Percentiles rank a stretch among this genome's conserved stretches.
phyloP scores from a whole-genome alignment of 257 asterid genomes.

The Parsonsia alboflavescens region DNA sequence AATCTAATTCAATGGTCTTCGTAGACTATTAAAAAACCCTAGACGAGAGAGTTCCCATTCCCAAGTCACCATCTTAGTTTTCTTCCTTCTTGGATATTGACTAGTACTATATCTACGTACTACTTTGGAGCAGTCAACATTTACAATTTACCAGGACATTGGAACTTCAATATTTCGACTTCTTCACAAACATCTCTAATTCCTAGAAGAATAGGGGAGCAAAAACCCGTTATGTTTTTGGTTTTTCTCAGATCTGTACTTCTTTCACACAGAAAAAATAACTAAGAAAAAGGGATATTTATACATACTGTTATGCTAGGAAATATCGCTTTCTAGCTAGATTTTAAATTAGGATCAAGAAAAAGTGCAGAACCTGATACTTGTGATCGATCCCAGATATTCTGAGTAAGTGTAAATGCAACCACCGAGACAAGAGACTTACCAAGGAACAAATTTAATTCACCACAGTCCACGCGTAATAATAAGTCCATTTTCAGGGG shows the following conservation, averaged over 20 bases:
- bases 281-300: no score
- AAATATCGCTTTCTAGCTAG: background rate
- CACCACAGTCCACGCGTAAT: slow-evolving; percentile 7
- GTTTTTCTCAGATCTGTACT: no score
- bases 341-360: background rate
- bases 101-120: no score
- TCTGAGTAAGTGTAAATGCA: slow-evolving; percentile 4
- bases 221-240: background rate
- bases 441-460: slow-evolving; percentile 6
- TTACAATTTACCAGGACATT: background rate
- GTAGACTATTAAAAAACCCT: slow-evolving; percentile 8
- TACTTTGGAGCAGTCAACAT: background rate
- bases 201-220: background rate
- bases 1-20: background rate
- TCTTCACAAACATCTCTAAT: no score
- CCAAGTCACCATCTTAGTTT: no score
- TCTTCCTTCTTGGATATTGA: no score
- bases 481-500: slow-evolving; percentile 3
- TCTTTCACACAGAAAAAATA: no score
- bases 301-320: background rate
- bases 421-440: background rate
- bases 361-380: background rate
- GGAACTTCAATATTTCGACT: background rate
- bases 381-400: background rate
- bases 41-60: no score